Conservation (phyloP, 2,329 filamentous ascomycete genomes). For the Epichloe gansuensis region DNA sequence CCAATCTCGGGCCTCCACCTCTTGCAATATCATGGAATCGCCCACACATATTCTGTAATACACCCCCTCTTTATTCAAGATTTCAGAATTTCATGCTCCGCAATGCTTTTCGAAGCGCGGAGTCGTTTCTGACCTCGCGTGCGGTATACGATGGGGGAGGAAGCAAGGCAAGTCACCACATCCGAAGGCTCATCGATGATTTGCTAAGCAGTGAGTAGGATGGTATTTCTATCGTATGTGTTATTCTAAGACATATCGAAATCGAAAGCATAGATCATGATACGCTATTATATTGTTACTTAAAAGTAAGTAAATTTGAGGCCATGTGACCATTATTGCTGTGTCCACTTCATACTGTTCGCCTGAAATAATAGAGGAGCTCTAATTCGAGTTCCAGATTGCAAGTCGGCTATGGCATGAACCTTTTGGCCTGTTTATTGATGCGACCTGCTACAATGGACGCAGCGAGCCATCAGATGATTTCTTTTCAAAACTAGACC, state of each 20-base stretch:
- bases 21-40: conserved; percentile 58
- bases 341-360: not conserved
- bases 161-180: conserved; percentile 37
- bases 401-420: conserved; percentile 58
- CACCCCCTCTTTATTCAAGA: conserved; percentile 49
- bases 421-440: conserved; percentile 53
- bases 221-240: conserved; percentile 53
- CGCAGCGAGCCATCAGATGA: conserved; percentile 53
- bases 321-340: not conserved
- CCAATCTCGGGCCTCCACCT: conserved; percentile 53
- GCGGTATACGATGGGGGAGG: conserved; percentile 60
- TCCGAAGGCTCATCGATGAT: not conserved
- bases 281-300: conserved; percentile 52
- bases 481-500: conserved; percentile 49
- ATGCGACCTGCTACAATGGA: conserved; percentile 59
- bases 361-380: not conserved
- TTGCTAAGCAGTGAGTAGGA: conserved; percentile 31
- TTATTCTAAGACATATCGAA: conserved; percentile 56
- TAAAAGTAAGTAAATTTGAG: conserved; percentile 36
- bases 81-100: conserved; percentile 64
- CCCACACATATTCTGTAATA: conserved; percentile 51
- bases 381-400: conserved; percentile 30
- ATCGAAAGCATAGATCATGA: conserved; percentile 53
- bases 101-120: conserved; percentile 52
- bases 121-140: conserved; percentile 49